Conservation (phyloP, 106 monocot species). For the Apostasia shenzhenica region DNA sequence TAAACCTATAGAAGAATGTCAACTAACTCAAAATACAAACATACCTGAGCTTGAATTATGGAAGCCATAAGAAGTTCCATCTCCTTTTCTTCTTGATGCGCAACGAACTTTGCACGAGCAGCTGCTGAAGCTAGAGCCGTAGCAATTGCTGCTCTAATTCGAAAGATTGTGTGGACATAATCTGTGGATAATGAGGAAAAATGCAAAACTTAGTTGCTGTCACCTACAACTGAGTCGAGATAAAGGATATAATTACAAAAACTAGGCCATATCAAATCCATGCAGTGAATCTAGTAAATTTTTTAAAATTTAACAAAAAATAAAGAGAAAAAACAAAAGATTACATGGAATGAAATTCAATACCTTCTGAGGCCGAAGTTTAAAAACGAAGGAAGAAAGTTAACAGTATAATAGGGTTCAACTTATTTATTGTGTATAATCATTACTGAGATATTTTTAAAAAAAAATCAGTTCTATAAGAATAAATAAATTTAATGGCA, state of each 20-base stretch:
- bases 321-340: too few relatives aligned
- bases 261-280: background rate
- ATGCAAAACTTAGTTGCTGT: background rate
- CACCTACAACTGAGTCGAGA: too few relatives aligned
- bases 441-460: background rate
- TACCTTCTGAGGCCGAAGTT: too few relatives aligned
- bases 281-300: background rate
- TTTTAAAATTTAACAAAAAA: too few relatives aligned
- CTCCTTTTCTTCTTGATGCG: constrained; percentile 82
- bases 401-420: background rate
- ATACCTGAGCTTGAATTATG: constrained; percentile 72
- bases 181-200: background rate
- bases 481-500: background rate
- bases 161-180: constrained; percentile 27
- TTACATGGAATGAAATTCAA: too few relatives aligned
- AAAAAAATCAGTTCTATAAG: background rate
- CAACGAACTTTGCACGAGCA: constrained; percentile 79
- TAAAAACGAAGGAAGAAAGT: too few relatives aligned
- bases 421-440: background rate
- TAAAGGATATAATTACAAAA: background rate
- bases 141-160: constrained; percentile 56
- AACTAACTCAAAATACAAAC: background rate
- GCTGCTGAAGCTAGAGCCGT: constrained; percentile 69
- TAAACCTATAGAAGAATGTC: background rate
- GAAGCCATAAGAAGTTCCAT: constrained; percentile 71